Percentiles rank a stretch among this genome's conserved stretches.
phyloP scores from a whole-genome alignment of 225 moss, liverwort and hornwort genomes.

The Lunularia cruciata region DNA sequence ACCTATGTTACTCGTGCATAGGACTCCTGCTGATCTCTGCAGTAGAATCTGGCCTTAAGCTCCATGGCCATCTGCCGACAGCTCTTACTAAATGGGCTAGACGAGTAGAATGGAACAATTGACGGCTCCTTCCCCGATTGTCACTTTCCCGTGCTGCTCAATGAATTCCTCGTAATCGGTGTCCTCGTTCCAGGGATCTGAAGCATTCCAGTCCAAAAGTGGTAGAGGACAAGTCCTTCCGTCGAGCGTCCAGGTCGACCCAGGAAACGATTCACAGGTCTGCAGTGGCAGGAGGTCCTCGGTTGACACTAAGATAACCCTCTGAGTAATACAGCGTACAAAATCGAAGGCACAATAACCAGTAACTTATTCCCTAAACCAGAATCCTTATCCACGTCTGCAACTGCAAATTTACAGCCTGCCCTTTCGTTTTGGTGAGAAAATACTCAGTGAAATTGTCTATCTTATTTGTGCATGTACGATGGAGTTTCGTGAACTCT shows the following conservation, averaged over 20 bases:
- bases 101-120: not conserved
- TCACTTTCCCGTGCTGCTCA: not conserved
- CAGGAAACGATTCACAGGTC: constrained; percentile 58
- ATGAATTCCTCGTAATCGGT: constrained; percentile 14
- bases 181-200: constrained; percentile 20
- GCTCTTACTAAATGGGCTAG: constrained; percentile 15
- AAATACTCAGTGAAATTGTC: constrained; percentile 34
- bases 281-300: constrained; percentile 25
- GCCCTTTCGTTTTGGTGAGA: constrained; percentile 26
- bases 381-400: constrained; percentile 41
- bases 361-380: constrained; percentile 55
- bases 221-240: constrained; percentile 21
- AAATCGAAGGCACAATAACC: constrained; percentile 33
- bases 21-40: constrained; percentile 47
- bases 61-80: constrained; percentile 32
- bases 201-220: not conserved
- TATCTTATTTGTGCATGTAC: constrained; percentile 45
- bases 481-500: constrained; percentile 54
- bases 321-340: constrained; percentile 56
- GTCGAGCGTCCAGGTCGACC: constrained; percentile 47
- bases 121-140: not conserved
- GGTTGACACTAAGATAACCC: constrained; percentile 42
- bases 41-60: constrained; percentile 50
- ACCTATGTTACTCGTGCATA: constrained; percentile 43
- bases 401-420: constrained; percentile 51